A percentile compares a stretch with the other conserved stretches of the same genome.
Evolutionary conservation across 2,329 filamentous ascomycete species (phyloP).

Genomic region (Verticillium isaacii): DNA sequence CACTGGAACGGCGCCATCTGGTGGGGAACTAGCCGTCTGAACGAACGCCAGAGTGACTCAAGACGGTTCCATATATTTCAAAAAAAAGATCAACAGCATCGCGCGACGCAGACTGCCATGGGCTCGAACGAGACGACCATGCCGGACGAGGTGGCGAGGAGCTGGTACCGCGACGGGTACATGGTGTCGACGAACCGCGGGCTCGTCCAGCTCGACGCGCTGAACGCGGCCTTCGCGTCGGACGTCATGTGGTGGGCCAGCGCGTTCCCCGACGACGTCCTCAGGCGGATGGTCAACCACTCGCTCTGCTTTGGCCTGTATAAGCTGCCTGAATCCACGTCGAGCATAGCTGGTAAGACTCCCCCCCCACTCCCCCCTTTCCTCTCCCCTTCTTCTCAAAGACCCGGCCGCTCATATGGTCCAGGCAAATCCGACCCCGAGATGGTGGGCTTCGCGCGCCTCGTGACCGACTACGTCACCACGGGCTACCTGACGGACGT

Average conservation of each 20-base stretch:
- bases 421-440: conserved; percentile 18
- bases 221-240: conserved; percentile 51
- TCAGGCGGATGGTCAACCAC: conserved; percentile 49
- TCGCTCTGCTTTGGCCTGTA: conserved; percentile 60
- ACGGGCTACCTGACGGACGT: conserved; percentile 51
- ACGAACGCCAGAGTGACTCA: not conserved
- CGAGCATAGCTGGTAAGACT: conserved; percentile 24
- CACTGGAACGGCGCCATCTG: no score
- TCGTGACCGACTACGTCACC: conserved; percentile 13
- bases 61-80: not conserved
- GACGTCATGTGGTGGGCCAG: conserved; percentile 59
- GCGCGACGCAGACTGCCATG: not conserved
- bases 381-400: not conserved
- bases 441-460: conserved; percentile 33
- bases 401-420: not conserved
- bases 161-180: conserved; percentile 50
- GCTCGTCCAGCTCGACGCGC: conserved; percentile 46
- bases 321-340: conserved; percentile 23
- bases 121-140: conserved; percentile 2
- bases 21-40: no score
- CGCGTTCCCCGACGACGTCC: conserved; percentile 38
- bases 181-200: conserved; percentile 56
- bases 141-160: conserved; percentile 18
- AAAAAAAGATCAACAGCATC: not conserved
- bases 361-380: conserved; percentile 1